phyloP scores from a whole-genome alignment of 345 rosid genomes.

The Garcia nutans region DNA sequence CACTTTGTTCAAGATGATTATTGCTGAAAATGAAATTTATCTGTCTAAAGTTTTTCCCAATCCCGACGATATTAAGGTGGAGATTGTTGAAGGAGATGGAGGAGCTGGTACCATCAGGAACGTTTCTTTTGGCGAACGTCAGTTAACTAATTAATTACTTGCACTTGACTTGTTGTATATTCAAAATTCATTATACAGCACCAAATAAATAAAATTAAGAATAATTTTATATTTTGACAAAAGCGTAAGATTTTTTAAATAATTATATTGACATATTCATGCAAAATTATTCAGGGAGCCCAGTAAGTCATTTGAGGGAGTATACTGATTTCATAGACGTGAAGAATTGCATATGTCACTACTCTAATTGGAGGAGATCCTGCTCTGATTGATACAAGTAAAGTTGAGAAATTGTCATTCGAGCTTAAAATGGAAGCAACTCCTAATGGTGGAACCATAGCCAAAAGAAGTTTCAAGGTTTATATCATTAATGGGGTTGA shows the following conservation, averaged over 20 bases:
- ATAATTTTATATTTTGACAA: too few relatives aligned
- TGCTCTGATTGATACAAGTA: slow-evolving; percentile 10
- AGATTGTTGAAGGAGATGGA: background rate
- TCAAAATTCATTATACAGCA: too few relatives aligned
- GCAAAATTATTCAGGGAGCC: slow-evolving; percentile 20
- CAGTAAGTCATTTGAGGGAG: slow-evolving; percentile 22
- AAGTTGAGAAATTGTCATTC: slow-evolving; percentile 27
- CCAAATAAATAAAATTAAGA: too few relatives aligned
- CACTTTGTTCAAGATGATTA: background rate
- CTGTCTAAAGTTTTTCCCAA: background rate
- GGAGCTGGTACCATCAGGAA: background rate
- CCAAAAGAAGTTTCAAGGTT: slow-evolving; percentile 36
- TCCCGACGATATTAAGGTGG: background rate
- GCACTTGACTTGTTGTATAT: too few relatives aligned
- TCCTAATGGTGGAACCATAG: slow-evolving; percentile 29
- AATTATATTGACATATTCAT: too few relatives aligned
- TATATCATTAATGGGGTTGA: background rate
- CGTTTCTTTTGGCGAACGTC: background rate
- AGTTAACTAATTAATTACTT: background rate
- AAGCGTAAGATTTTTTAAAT: too few relatives aligned
- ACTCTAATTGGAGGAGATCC: slow-evolving; percentile 34
- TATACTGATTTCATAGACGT: slow-evolving; percentile 39
- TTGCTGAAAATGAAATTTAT: slow-evolving; percentile 20
- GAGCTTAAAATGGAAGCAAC: slow-evolving; percentile 30
- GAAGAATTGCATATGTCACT: slow-evolving; percentile 27